Base-by-base conservation (phyloP, 2,329 filamentous ascomycete species). In the Epichloe festucae region DNA sequence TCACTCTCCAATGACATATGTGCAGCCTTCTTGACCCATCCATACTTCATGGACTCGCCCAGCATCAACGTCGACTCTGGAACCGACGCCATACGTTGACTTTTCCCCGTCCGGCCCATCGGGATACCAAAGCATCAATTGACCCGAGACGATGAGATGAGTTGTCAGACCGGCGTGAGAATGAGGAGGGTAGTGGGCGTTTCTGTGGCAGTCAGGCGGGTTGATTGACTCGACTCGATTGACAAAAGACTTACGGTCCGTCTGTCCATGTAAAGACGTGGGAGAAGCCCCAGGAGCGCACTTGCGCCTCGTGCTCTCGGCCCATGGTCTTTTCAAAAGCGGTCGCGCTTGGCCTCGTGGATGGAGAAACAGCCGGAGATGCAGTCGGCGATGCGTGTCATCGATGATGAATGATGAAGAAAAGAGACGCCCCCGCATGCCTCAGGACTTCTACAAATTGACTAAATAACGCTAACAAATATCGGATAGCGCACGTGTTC, bases 231-330 rank as follows among this genome's bases (percentile, higher is more conserved):
- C 19, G 19, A 8, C 10, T n/a, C 19, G 23, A 38, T 54, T 27
- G n/a, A 23, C 27, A 40, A 15, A 17, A 14, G 31, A 75, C 79
- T 63, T 74, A 87, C 83, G 82, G 79, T 21, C 72, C 69, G 65
- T 88, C 85, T 7, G 76, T 81, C 84, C 84, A 88, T 3, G 82
- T 87, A 56, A 86, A 86, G 60, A 86, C 82, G 48, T 81, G 73
- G 3, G 64, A 58, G 62, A 87, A 89, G 1, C 84, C 84, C 84
- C 84, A 87, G 1, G 77, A 78, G 38, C 73, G 73, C 27, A 88
- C 84, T 60, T 85, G 70, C 48, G 70, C 67, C 63, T 88, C 83
- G 39, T 61, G 58, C 39, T 60, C 54, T 23, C 54, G 59, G 27
- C 53, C 58, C 65, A 67, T 67, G 35, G 10, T 49, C 17, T 11